Evolutionary conservation across 108 stramenopile species (phyloP).

Genomic region (Ochromonas danica): DNA sequence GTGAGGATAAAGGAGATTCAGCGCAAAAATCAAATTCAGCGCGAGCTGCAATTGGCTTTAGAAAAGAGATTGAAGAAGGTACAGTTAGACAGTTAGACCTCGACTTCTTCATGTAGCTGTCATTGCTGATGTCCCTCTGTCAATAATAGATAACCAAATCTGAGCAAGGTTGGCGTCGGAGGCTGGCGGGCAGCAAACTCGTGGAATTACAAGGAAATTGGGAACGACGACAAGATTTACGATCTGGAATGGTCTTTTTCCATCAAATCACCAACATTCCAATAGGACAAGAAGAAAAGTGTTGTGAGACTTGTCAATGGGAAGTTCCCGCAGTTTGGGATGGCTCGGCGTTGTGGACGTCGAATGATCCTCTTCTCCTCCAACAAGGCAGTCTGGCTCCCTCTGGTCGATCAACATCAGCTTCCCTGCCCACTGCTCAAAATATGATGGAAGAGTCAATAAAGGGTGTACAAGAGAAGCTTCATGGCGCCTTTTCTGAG

Average conservation of each 20-base stretch:
- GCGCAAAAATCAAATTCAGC: not conserved
- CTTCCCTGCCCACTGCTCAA: not conserved
- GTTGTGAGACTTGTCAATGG: not conserved
- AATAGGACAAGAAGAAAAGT: no score
- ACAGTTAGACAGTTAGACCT: no score
- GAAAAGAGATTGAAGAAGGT: conserved; percentile 30
- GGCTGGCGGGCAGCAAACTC: not conserved
- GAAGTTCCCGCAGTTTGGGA: not conserved
- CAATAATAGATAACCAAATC: no score
- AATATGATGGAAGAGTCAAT: no score
- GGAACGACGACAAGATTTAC: conserved; percentile 17
- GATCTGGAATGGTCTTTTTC: conserved; percentile 17
- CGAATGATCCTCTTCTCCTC: not conserved
- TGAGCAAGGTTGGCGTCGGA: conserved; percentile 10
- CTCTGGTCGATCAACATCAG: no score
- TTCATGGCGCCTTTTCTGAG: not conserved
- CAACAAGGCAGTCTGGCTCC: not conserved
- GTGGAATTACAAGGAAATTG: conserved; percentile 32
- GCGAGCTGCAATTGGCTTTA: not conserved
- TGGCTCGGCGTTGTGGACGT: not conserved
- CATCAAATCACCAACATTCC: not conserved
- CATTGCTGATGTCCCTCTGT: no score
- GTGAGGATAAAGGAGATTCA: conserved; percentile 11
- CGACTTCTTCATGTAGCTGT: no score
- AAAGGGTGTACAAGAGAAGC: not conserved